Evolutionary conservation across 805 yeast species (phyloP).

Genomic region (Wickerhamiella sorbophila): DNA sequence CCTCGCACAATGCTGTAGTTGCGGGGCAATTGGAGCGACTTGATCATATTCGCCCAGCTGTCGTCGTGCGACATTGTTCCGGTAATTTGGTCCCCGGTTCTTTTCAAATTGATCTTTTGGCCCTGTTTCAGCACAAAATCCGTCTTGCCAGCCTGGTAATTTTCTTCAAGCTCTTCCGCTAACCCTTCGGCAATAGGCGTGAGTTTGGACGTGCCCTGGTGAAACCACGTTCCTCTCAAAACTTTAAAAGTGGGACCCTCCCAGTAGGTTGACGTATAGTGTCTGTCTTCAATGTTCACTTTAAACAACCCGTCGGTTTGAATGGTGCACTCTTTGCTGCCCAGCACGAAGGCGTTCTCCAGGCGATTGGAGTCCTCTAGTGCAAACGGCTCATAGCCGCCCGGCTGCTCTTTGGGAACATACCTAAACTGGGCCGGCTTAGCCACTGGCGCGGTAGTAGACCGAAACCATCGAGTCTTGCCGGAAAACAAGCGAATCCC

Average conservation of each 20-base stretch:
- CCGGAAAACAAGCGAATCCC: background rate
- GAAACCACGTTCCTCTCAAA: slow-evolving; percentile 77
- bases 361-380: slow-evolving; percentile 44
- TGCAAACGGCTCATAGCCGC: slow-evolving; percentile 55
- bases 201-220: slow-evolving; percentile 30
- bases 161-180: slow-evolving; percentile 45
- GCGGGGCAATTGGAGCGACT: background rate
- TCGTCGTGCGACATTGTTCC: background rate
- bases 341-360: slow-evolving; percentile 34
- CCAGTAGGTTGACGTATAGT: slow-evolving; percentile 68
- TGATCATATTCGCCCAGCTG: background rate
- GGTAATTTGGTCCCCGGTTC: background rate
- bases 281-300: slow-evolving; percentile 45
- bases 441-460: slow-evolving; percentile 58
- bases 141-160: slow-evolving; percentile 27
- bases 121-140: background rate
- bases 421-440: slow-evolving; percentile 53
- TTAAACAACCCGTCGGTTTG: slow-evolving; percentile 69
- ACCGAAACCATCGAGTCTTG: slow-evolving; percentile 52
- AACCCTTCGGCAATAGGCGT: slow-evolving; percentile 38
- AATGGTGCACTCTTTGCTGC: slow-evolving; percentile 35
- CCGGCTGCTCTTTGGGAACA: slow-evolving; percentile 32
- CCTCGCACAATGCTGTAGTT: background rate
- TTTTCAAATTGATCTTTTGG: no score
- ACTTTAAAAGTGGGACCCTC: slow-evolving; percentile 74